Evolutionary conservation across 1,284 basidiomycete species (phyloP).

Genomic region (Microbotryomycetes sp.): DNA sequence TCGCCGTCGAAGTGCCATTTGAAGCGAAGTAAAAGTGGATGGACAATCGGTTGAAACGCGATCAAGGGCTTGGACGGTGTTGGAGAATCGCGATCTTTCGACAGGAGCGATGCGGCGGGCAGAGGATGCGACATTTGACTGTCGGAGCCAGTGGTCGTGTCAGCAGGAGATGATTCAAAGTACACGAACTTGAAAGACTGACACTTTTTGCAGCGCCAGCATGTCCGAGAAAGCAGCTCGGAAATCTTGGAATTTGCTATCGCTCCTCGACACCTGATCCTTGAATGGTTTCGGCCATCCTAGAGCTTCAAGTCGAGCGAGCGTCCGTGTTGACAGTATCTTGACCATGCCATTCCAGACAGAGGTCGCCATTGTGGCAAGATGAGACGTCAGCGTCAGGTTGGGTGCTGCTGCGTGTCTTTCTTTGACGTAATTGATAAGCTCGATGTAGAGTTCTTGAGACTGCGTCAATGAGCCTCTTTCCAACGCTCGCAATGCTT

Average conservation of each 20-base stretch:
- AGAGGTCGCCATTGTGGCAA: conserved; percentile 29
- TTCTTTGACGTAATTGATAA: conserved; percentile 25
- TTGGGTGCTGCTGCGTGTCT: conserved; percentile 14
- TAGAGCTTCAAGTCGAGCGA: conserved; percentile 54
- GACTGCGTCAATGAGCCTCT: conserved; percentile 43
- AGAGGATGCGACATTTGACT: not conserved
- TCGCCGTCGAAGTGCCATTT: conserved; percentile 90
- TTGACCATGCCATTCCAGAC: conserved; percentile 30
- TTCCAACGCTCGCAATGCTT: conserved; percentile 38
- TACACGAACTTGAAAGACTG: too few relatives aligned
- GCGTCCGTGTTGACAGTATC: conserved; percentile 14
- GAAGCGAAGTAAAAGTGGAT: conserved; percentile 79
- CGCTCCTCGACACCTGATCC: conserved; percentile 53
- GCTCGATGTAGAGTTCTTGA: conserved; percentile 29
- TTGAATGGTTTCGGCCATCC: conserved; percentile 68
- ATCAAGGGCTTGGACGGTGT: conserved; percentile 54
- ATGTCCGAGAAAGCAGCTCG: conserved; percentile 67
- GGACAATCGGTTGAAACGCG: conserved; percentile 74
- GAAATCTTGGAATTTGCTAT: conserved; percentile 56
- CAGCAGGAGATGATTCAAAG: too few relatives aligned
- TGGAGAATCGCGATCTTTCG: not conserved
- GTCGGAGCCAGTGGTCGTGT: too few relatives aligned
- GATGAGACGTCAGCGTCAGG: conserved; percentile 21
- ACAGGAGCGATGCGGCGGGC: conserved; percentile 1
- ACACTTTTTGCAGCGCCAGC: conserved; percentile 70